A percentile compares a stretch with the other conserved stretches of the same genome.
These are phyloP conservation scores for Hygrophorus russula DNA, from an alignment of 768 basidiomycete genomes.

Conservation along the genomic window DNA sequence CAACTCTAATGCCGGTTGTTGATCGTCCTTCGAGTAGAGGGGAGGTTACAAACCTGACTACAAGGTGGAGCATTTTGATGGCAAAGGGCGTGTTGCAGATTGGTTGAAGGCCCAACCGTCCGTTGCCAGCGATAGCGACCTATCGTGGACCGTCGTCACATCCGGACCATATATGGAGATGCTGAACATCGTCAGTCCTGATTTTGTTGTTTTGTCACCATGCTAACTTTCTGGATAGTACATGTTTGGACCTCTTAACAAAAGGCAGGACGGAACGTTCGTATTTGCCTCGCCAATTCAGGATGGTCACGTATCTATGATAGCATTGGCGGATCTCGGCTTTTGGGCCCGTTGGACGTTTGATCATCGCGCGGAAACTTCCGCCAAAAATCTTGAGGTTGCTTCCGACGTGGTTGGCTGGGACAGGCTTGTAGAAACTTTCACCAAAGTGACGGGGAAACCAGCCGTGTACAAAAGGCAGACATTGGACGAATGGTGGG, in stretches of 20 bases:
- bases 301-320: constrained; percentile 26
- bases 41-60: constrained; percentile 19
- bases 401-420: constrained; percentile 26
- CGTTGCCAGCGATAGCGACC: constrained; percentile 15
- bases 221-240: constrained; percentile 9
- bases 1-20: not conserved
- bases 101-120: constrained; percentile 25
- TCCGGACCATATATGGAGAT: constrained; percentile 32
- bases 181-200: constrained; percentile 23
- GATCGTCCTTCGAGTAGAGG: constrained; percentile 8
- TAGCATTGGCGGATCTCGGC: constrained; percentile 27
- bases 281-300: constrained; percentile 26
- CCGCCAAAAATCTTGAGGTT: constrained; percentile 24
- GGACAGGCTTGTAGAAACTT: constrained; percentile 24
- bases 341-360: constrained; percentile 30
- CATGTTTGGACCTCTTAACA: constrained; percentile 23
- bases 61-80: constrained; percentile 27
- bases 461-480: constrained; percentile 22
- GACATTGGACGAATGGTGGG: constrained; percentile 23
- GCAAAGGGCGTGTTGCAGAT: constrained; percentile 28
- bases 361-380: constrained; percentile 22
- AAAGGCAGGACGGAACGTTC: constrained; percentile 26
- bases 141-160: constrained; percentile 26
- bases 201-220: not conserved
- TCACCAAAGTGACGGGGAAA: constrained; percentile 25